These are phyloP conservation scores for Skeletonema marinoi DNA, from an alignment of 108 stramenopile genomes.

Conservation along the genomic window DNA sequence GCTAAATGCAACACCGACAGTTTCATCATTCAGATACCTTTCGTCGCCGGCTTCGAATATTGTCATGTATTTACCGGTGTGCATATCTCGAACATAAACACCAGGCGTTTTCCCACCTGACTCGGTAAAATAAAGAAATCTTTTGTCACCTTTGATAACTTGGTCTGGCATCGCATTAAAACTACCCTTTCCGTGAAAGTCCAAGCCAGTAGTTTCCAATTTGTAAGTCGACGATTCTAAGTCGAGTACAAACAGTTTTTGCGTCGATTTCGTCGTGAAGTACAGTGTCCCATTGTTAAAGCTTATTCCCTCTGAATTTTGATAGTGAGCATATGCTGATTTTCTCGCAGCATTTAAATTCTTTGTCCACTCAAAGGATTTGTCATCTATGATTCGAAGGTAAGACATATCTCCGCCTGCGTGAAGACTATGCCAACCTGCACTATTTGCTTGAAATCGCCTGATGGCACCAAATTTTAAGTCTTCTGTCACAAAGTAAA, in stretches of 20 bases:
- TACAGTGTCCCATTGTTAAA: slow-evolving; percentile 32
- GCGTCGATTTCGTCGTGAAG: slow-evolving; percentile 38
- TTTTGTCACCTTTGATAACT: slow-evolving; percentile 17
- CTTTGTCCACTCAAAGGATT: slow-evolving; percentile 44
- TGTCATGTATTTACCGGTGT: slow-evolving; percentile 32
- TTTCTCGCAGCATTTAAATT: slow-evolving; percentile 8
- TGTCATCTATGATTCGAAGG: slow-evolving; percentile 9
- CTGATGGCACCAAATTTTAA: slow-evolving; percentile 38
- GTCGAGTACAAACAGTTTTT: slow-evolving; percentile 34
- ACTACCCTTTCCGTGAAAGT: slow-evolving; percentile 6
- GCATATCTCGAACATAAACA: slow-evolving; percentile 25
- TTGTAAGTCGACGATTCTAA: slow-evolving; percentile 15
- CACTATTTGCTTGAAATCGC: slow-evolving; percentile 1
- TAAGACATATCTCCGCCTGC: neutral
- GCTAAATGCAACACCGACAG: slow-evolving; percentile 66
- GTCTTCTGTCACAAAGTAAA: slow-evolving; percentile 66
- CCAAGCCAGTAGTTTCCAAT: neutral
- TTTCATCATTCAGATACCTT: slow-evolving; percentile 36
- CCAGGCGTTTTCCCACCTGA: slow-evolving; percentile 47
- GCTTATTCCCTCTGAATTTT: slow-evolving; percentile 52
- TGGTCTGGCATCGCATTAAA: slow-evolving; percentile 54
- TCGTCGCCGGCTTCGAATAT: slow-evolving; percentile 22
- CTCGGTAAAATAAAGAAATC: slow-evolving; percentile 55
- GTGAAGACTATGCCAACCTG: neutral
- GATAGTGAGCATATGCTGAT: slow-evolving; percentile 27